Percentiles rank a stretch among this genome's conserved stretches.
Conservation (phyloP, 768 basidiomycete genomes). For the Lactarius psammicola region DNA sequence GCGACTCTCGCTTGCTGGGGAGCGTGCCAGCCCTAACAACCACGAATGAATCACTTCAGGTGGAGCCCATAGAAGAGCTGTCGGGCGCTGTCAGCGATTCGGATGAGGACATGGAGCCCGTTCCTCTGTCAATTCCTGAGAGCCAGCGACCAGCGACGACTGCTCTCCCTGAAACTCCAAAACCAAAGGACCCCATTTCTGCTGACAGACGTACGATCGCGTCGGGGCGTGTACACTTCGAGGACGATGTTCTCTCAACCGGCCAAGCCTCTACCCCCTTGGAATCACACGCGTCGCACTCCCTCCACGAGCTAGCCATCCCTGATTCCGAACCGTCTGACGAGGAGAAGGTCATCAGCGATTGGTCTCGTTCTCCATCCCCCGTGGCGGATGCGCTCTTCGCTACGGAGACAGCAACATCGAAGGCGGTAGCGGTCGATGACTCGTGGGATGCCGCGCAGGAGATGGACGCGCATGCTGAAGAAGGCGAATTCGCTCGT, state of each 20-base stretch:
- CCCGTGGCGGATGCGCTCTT: conserved; percentile 32
- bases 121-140: conserved; percentile 11
- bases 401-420: conserved; percentile 14
- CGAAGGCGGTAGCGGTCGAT: conserved; percentile 37
- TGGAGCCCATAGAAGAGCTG: not conserved
- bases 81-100: conserved; percentile 14
- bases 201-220: conserved; percentile 1
- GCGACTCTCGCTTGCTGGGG: not conserved
- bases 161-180: not conserved
- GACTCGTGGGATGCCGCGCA: conserved; percentile 78
- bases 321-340: conserved; percentile 11
- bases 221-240: conserved; percentile 16
- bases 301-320: not conserved
- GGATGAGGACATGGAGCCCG: conserved; percentile 27
- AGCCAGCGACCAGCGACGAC: not conserved
- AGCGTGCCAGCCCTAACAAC: not conserved
- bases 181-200: not conserved
- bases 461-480: conserved; percentile 76
- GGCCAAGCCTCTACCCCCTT: not conserved
- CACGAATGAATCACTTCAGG: not conserved
- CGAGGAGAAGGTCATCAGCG: conserved; percentile 33
- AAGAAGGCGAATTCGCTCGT: conserved; percentile 87
- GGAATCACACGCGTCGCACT: not conserved
- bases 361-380: conserved; percentile 43
- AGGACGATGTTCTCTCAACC: conserved; percentile 3